Percentiles rank a stretch among this genome's conserved stretches.
These are phyloP conservation scores for Fusarium sublunatum DNA, from an alignment of 2,329 filamentous ascomycete genomes.

Conservation along the genomic window DNA sequence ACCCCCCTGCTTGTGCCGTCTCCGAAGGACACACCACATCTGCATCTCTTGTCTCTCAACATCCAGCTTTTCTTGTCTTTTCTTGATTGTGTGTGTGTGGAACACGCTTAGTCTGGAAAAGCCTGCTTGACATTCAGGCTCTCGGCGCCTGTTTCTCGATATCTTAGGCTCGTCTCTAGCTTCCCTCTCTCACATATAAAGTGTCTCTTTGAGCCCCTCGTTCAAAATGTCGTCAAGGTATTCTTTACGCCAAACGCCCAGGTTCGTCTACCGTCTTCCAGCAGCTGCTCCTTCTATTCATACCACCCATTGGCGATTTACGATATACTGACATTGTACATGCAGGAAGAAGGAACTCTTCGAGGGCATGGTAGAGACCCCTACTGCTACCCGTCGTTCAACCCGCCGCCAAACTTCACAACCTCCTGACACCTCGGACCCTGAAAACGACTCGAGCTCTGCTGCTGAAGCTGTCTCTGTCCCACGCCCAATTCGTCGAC, in stretches of 20 bases:
- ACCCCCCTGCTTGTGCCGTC: constrained; percentile 4
- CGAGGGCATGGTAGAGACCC: constrained; percentile 70
- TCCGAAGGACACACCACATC: constrained; percentile 11
- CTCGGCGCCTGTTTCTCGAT: constrained; percentile 4
- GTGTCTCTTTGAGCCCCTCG: constrained; percentile 18
- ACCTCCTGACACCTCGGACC: constrained; percentile 58
- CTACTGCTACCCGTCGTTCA: constrained; percentile 54
- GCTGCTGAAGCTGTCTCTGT: constrained; percentile 55
- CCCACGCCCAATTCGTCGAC: constrained; percentile 56
- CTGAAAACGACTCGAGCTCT: constrained; percentile 61
- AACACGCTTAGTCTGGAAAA: constrained; percentile 22
- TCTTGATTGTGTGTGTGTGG: constrained; percentile 18
- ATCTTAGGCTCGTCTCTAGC: constrained; percentile 7
- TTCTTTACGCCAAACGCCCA: constrained; percentile 54
- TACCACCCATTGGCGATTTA: not conserved
- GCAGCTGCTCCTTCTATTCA: not conserved
- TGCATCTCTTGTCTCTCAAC: constrained; percentile 21
- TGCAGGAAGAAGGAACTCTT: constrained; percentile 70
- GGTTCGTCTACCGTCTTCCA: constrained; percentile 44
- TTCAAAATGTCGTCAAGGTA: constrained; percentile 53
- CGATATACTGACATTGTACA: constrained; percentile 15
- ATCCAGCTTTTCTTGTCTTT: constrained; percentile 19
- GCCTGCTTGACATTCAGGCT: constrained; percentile 21
- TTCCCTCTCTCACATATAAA: constrained; percentile 39
- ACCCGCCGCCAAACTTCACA: constrained; percentile 64